A percentile compares a stretch with the other conserved stretches of the same genome.
Conservation (phyloP, 2,329 filamentous ascomycete genomes). For the Venturia oleaginea region DNA sequence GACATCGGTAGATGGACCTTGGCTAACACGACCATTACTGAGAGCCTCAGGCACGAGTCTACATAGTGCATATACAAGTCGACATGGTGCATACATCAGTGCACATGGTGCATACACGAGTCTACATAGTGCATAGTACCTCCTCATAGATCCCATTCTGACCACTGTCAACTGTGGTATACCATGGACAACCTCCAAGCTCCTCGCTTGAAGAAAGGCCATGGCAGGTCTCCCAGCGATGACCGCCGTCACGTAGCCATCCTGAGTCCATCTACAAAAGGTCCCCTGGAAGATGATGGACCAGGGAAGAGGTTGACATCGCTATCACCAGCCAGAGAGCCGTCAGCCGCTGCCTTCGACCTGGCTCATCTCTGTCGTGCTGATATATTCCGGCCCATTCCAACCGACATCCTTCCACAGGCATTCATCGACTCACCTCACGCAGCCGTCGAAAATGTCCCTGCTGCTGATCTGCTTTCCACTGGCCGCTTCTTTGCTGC, state of each 20-base stretch:
- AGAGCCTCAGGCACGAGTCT: too few relatives aligned
- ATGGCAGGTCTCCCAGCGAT: conserved; percentile 12
- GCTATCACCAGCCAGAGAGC: not conserved
- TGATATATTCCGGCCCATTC: conserved; percentile 7
- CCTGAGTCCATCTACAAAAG: conserved; percentile 63
- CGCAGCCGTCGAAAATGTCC: conserved; percentile 52
- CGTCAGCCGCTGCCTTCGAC: conserved; percentile 2
- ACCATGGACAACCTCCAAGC: conserved; percentile 6
- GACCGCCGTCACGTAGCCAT: conserved; percentile 40
- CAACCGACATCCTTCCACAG: conserved; percentile 37
- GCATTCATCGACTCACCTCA: conserved; percentile 62
- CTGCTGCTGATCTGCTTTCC: conserved; percentile 67
- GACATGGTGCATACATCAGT: too few relatives aligned
- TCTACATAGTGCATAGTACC: too few relatives aligned
- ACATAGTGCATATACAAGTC: too few relatives aligned
- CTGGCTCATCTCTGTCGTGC: not conserved
- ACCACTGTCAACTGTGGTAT: too few relatives aligned
- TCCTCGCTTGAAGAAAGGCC: not conserved
- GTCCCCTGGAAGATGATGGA: conserved; percentile 56
- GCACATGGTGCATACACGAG: too few relatives aligned
- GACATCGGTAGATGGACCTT: too few relatives aligned
- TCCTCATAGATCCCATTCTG: too few relatives aligned
- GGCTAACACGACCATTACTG: too few relatives aligned
- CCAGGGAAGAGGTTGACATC: conserved; percentile 20
- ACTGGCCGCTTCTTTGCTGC: conserved; percentile 52